Evolutionary conservation across 257 asterid genomes (phyloP).

Genomic region (Solanum gracilifrons): DNA sequence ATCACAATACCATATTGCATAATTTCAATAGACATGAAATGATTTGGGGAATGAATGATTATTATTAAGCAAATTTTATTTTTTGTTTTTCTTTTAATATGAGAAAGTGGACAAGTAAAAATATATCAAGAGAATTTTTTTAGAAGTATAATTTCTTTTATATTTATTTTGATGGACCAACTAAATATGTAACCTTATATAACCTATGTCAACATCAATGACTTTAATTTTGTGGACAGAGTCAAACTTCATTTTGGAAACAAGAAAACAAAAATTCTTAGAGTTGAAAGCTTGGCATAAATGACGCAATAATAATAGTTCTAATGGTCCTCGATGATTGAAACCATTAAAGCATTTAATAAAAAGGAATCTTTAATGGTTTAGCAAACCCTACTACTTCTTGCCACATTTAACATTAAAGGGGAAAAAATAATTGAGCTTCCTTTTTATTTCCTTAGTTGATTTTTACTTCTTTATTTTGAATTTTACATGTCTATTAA

Average conservation of each 20-base stretch:
- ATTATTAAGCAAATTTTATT: no score
- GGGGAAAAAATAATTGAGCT: neutral
- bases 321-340: neutral
- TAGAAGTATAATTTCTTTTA: no score
- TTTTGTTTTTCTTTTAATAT: no score
- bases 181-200: neutral
- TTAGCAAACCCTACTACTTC: neutral
- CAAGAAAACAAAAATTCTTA: neutral
- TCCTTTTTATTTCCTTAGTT: neutral
- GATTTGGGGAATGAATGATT: no score
- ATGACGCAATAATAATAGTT: neutral
- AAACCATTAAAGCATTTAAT: neutral
- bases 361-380: neutral
- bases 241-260: neutral
- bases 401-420: neutral
- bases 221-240: neutral
- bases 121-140: no score
- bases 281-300: neutral
- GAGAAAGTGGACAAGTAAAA: no score
- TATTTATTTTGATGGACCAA: neutral
- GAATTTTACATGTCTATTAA: neutral
- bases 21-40: neutral
- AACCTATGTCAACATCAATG: neutral
- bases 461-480: neutral
- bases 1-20: neutral